Percentiles rank a stretch among this genome's conserved stretches.
These are phyloP conservation scores for Pogostemon cablin DNA, from an alignment of 257 asterid species.

Conservation along the genomic window DNA sequence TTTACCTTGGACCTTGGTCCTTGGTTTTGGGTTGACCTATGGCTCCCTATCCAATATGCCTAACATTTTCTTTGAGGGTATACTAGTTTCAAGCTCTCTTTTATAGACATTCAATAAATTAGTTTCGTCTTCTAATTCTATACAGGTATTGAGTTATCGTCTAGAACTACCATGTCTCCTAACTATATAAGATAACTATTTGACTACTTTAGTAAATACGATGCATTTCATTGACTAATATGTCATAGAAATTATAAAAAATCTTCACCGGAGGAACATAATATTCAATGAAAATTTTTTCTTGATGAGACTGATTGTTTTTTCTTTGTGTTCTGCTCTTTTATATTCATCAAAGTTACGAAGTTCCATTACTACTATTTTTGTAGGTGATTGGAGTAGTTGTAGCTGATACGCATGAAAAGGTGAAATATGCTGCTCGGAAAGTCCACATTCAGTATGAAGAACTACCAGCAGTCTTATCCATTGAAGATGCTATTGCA, in stretches of 20 bases:
- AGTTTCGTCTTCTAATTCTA: too few species aligned
- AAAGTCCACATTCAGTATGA: conserved; percentile 77
- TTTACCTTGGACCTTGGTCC: too few species aligned
- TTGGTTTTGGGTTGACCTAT: too few species aligned
- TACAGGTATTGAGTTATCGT: too few species aligned
- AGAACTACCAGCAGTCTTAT: conserved; percentile 80
- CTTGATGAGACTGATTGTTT: not conserved
- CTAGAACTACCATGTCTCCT: too few species aligned
- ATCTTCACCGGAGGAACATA: not conserved
- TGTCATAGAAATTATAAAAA: too few species aligned
- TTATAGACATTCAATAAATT: too few species aligned
- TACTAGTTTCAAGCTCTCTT: too few species aligned
- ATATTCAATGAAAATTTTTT: not conserved
- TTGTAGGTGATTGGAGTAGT: conserved; percentile 91
- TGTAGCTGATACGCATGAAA: conserved; percentile 96
- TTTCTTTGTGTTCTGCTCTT: conserved; percentile 8
- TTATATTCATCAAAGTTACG: conserved; percentile 14
- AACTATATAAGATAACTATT: too few species aligned
- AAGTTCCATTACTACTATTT: conserved; percentile 22
- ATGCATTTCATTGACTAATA: not conserved
- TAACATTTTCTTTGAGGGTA: too few species aligned
- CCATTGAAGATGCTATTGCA: conserved; percentile 80
- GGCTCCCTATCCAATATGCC: too few species aligned
- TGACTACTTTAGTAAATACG: not conserved
- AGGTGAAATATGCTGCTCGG: conserved; percentile 86